These are phyloP conservation scores for Marasmius sp. DNA, from an alignment of 1,284 basidiomycete genomes.

Conservation along the genomic window DNA sequence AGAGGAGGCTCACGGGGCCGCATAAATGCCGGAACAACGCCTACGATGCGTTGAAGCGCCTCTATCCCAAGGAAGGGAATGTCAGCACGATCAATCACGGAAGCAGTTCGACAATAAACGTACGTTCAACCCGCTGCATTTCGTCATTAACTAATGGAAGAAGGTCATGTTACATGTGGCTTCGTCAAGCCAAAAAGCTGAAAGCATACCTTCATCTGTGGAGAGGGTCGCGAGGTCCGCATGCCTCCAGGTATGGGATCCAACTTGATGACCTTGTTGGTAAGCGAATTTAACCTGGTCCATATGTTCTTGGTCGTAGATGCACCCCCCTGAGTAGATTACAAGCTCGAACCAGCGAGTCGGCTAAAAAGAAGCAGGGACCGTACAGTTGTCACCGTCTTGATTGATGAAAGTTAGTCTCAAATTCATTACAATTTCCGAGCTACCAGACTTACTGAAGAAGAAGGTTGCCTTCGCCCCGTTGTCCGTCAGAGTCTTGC, in stretches of 20 bases:
- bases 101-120: conserved; percentile 1
- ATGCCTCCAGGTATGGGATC: conserved; percentile 44
- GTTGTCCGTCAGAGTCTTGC: conserved; percentile 34
- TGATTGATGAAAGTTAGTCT: neutral
- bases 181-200: neutral
- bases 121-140: conserved; percentile 5
- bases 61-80: conserved; percentile 13
- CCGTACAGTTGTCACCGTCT: conserved; percentile 28
- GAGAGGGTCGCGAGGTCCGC: conserved; percentile 31
- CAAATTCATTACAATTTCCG: neutral
- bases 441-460: conserved; percentile 38
- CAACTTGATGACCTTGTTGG: conserved; percentile 38
- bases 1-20: conserved; percentile 14
- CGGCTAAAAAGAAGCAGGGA: neutral
- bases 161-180: neutral
- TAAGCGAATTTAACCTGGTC: conserved; percentile 37
- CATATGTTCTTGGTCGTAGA: conserved; percentile 34
- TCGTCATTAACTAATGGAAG: conserved; percentile 17
- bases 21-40: conserved; percentile 34
- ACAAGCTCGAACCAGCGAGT: neutral
- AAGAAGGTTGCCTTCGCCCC: conserved; percentile 55
- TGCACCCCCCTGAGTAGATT: conserved; percentile 33
- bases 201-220: conserved; percentile 32
- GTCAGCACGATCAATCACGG: neutral
- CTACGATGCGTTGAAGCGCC: conserved; percentile 31